phyloP scores from a whole-genome alignment of 768 basidiomycete species.

The Amanita thiersii region DNA sequence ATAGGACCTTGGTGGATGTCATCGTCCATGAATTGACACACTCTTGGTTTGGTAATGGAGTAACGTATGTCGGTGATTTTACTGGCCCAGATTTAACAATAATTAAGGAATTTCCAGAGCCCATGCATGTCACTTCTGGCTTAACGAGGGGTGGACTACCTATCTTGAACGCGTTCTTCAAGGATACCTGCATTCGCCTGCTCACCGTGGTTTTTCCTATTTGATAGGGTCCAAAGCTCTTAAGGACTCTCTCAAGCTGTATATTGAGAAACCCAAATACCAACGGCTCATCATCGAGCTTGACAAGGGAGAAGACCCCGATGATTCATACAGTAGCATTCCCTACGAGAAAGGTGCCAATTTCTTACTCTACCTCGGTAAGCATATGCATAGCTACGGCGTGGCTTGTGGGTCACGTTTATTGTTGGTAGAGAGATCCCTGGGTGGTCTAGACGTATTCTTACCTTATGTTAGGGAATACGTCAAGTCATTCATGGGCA shows the following conservation, averaged over 20 bases:
- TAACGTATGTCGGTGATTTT: slow-evolving; percentile 41
- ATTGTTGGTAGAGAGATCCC: slow-evolving; percentile 42
- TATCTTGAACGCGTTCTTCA: slow-evolving; percentile 83
- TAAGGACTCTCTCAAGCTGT: slow-evolving; percentile 59
- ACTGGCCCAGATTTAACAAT: not conserved
- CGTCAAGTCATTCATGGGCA: slow-evolving; percentile 71
- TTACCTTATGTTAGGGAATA: slow-evolving; percentile 81
- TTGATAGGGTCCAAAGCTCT: slow-evolving; percentile 69
- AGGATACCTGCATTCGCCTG: slow-evolving; percentile 60
- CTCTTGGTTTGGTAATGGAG: slow-evolving; percentile 90
- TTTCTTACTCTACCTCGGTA: slow-evolving; percentile 78
- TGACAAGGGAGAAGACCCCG: slow-evolving; percentile 65
- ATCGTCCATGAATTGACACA: slow-evolving; percentile 84
- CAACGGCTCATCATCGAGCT: slow-evolving; percentile 76
- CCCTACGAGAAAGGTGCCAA: slow-evolving; percentile 91
- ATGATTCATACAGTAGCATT: slow-evolving; percentile 66
- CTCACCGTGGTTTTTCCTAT: slow-evolving; percentile 73
- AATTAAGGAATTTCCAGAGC: slow-evolving; percentile 44
- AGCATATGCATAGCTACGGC: slow-evolving; percentile 15
- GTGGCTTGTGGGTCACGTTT: not conserved
- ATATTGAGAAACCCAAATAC: slow-evolving; percentile 57
- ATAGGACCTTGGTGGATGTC: slow-evolving; percentile 81
- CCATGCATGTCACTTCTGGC: slow-evolving; percentile 76
- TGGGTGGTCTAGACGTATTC: slow-evolving; percentile 82
- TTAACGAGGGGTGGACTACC: slow-evolving; percentile 92